Conservation (phyloP, 2,329 filamentous ascomycete genomes). For the Paecilomyces variotii region DNA sequence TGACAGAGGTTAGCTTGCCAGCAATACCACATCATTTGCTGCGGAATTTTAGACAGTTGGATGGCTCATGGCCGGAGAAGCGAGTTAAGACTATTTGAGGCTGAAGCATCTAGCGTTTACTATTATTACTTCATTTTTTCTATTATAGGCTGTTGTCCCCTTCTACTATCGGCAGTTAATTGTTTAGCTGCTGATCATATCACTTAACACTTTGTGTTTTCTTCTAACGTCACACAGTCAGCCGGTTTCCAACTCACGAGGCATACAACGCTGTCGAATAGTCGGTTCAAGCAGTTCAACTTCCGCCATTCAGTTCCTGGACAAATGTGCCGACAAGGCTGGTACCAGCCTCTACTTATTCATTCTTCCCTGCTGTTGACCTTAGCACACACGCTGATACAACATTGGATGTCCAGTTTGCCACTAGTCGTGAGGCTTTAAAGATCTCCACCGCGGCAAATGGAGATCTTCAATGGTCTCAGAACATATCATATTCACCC, state of each 20-base stretch:
- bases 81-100: not conserved
- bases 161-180: not conserved
- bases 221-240: not conserved
- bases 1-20: not conserved
- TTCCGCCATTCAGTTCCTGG: not conserved
- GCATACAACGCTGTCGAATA: not conserved
- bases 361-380: not conserved
- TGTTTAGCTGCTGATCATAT: not conserved
- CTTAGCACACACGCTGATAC: not conserved
- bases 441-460: not conserved
- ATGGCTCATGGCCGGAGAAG: not conserved
- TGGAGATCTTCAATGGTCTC: not conserved
- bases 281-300: not conserved
- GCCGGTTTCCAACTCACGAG: not conserved
- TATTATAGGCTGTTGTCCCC: not conserved
- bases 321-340: not conserved
- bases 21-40: not conserved
- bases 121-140: not conserved
- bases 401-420: not conserved
- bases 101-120: not conserved
- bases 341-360: not conserved
- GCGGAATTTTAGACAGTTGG: not conserved
- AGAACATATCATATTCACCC: not conserved
- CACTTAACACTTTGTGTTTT: not conserved
- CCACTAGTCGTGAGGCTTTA: not conserved